Conservation (phyloP, 345 rosid genomes). For the Corymbia maculata region DNA sequence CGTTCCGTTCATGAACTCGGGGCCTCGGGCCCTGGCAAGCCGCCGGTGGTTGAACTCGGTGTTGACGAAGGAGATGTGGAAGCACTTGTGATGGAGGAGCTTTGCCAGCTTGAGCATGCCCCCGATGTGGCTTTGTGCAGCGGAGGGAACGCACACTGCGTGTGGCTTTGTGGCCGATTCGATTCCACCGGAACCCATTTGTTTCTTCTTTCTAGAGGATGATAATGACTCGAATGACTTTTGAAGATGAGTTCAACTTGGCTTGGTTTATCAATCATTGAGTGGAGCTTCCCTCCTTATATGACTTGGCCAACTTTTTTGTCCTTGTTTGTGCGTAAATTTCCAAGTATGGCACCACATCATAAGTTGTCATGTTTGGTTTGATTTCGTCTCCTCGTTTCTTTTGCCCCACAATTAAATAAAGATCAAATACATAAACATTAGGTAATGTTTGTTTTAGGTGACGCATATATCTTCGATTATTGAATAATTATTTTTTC, state of each 20-base stretch:
- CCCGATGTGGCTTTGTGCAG: constrained; percentile 8
- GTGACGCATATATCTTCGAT: not conserved
- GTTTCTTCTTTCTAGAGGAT: not conserved
- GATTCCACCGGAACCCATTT: not conserved
- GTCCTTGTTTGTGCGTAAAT: not conserved
- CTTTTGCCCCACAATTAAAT: not conserved
- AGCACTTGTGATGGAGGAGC: no score
- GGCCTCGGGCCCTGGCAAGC: no score
- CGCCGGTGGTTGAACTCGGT: no score
- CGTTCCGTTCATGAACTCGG: no score
- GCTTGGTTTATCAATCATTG: not conserved
- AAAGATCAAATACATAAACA: not conserved
- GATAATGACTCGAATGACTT: not conserved
- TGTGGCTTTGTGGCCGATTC: not conserved
- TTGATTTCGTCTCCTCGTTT: not conserved
- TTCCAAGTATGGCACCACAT: not conserved
- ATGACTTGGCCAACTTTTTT: not conserved
- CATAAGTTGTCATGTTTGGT: not conserved
- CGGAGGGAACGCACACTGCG: constrained; percentile 2
- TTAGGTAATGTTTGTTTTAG: not conserved
- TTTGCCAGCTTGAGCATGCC: not conserved
- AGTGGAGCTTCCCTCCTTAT: not conserved
- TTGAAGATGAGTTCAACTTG: not conserved
- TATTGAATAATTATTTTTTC: no score
- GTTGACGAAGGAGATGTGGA: no score